Evolutionary conservation across 1,284 basidiomycete species (phyloP), one percentile per base, ranked within the genome.

Genomic region (Abortiporus biennis): DNA sequence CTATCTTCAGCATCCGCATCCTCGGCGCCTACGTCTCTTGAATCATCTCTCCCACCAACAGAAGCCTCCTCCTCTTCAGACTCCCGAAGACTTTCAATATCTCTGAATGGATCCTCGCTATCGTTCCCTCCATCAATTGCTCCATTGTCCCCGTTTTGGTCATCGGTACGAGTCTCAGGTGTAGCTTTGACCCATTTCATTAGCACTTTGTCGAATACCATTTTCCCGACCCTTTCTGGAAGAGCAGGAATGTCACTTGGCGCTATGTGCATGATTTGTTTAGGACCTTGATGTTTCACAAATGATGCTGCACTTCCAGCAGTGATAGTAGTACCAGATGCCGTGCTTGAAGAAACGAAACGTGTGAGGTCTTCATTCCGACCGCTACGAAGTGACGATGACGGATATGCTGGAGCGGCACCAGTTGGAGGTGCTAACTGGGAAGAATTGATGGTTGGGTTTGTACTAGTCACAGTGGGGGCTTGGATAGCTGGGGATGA

Each of bases 31-130:
- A 33, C 25, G 20, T 30, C 31, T 3, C 21, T 3, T 11, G 27
- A 15, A 13, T 30, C 21, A 32, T 27, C 16, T 2, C 33, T 27
- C 11, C 20, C 34, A 3, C 21, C 27, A 2, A 32, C 32, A n/a
- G 68, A 64, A 40, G 66, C 69, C 17, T 83, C 83, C n/a, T n/a
- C n/a, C n/a, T n/a, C n/a, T n/a, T n/a, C n/a, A n/a, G n/a, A n/a
- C 46, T 84, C 85, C 25, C 71, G 66, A 54, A 91, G 59, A 52
- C 88, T 91, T 56, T 93, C 91, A 45, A 94, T 85, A 50, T 92
- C 90, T 36, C 77, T 77, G 63, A 93, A 93, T 15, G 86, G 83
- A 65, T 92, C 91, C 49, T 85, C 87, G 53, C 85, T 91, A 44
- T 75, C 76, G 34, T 71, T 76, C 16, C 47, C 54, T 11, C 51